Conservation (phyloP, 371 early-diverging fungal species). For the Mortierella sp. region DNA sequence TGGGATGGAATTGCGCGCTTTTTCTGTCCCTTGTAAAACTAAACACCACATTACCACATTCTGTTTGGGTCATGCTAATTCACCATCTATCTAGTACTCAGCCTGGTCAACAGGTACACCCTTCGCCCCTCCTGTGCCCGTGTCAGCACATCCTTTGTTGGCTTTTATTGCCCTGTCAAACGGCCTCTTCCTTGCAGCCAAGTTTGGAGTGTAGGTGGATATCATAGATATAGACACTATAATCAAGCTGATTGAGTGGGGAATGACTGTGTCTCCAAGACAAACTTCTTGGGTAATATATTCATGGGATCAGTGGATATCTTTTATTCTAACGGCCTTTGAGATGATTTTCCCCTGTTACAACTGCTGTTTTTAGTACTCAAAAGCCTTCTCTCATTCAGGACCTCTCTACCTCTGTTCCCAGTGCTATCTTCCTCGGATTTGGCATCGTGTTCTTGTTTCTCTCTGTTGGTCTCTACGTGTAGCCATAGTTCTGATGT, state of each 20-base stretch:
- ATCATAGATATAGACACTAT: background rate
- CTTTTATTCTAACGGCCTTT: background rate
- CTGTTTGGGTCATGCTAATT: background rate
- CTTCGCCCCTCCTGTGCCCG: conserved; percentile 39
- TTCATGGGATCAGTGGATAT: background rate
- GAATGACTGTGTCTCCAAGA: background rate
- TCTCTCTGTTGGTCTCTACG: conserved; percentile 49
- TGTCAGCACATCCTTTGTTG: conserved; percentile 26
- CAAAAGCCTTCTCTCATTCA: conserved; percentile 26
- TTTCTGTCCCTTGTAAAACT: background rate
- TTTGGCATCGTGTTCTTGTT: conserved; percentile 50
- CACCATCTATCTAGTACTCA: conserved; percentile 14
- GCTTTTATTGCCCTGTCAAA: conserved; percentile 19
- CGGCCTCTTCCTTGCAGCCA: conserved; percentile 50
- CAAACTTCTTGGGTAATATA: background rate
- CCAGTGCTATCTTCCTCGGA: conserved; percentile 40
- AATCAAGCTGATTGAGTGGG: too few species aligned
- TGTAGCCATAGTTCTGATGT: conserved; percentile 11
- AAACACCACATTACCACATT: background rate
- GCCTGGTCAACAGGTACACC: conserved; percentile 48
- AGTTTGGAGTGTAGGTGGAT: conserved; percentile 47
- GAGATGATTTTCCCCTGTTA: background rate
- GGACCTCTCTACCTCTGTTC: conserved; percentile 34
- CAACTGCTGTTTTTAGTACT: conserved; percentile 12
- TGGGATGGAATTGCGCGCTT: background rate